Base-by-base conservation (phyloP, 2,329 filamentous ascomycete species). In the Colletotrichum sp. region DNA sequence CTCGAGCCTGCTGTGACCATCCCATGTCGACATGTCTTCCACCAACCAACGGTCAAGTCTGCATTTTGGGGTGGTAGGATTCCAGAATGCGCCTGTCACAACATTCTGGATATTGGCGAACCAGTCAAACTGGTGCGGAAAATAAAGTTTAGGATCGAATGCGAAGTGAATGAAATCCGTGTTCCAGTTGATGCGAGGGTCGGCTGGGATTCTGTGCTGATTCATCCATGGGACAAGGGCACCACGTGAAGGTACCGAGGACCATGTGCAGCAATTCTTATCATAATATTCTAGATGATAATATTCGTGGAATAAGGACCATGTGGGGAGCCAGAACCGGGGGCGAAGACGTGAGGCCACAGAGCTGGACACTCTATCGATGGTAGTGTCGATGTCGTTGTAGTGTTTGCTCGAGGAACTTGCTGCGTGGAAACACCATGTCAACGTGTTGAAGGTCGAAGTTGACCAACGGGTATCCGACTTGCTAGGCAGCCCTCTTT, bases 21-120 rank as follows among this genome's bases (percentile, higher is more conserved):
- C n/a, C 44, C 44, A 49, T 49, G 44, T 3, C 10, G 44, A 52
- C n/a, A 52, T 13, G 44, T 52, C 44, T 52, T 21, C 9, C n/a
- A 49, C 44, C 0, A n/a, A 0, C 44, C 44, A 49, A 9, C 1
- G 0, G 10, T 13, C 0, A 12, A 0, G 5, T 49, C 18, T 0
- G 18, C 1, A 49, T 1, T 0, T 6, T n/a, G n/a, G n/a, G 44
- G 10, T 1, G 0, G 18, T 21, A 21, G 0, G 4, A 21, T 52
- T 52, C 44, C 44, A 52, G n/a, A 52, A 0, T 12, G n/a, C n/a
- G 10, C 12, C n/a, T 21, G 44, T 21, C 44, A 52, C 44, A 21
- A 52, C 6, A 13, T 21, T 52, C 44, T 52, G 44, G n/a, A 52
- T 52, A 5, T 52, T 21, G 6, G n/a, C 6, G n/a, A 52, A 52